phyloP scores from a whole-genome alignment of 768 basidiomycete genomes.

The Galerina marginata region DNA sequence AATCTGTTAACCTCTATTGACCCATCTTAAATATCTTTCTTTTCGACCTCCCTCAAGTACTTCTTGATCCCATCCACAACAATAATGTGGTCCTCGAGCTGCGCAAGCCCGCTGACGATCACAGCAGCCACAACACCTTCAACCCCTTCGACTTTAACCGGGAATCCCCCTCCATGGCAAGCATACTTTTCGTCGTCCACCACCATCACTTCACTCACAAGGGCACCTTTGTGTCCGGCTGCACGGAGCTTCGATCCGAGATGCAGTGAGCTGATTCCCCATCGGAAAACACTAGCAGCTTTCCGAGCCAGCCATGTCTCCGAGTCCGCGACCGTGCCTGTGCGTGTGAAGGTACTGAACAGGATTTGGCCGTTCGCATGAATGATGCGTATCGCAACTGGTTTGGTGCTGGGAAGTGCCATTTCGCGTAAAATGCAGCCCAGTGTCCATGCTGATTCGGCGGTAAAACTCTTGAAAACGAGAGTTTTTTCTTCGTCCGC shows the following conservation, averaged over 20 bases:
- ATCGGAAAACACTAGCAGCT: conserved; percentile 5
- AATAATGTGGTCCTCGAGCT: not conserved
- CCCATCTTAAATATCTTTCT: not conserved
- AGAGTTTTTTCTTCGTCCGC: conserved; percentile 1
- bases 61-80: conserved; percentile 3
- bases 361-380: conserved; percentile 5
- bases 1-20: not conserved
- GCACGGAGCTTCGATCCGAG: conserved; percentile 2
- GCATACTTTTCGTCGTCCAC: conserved; percentile 4
- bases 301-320: conserved; percentile 7
- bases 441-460: not conserved
- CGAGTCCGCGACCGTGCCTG: not conserved
- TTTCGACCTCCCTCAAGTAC: conserved; percentile 1
- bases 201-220: not conserved
- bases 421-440: not conserved
- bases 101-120: conserved; percentile 1
- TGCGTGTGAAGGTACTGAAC: conserved; percentile 4
- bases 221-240: not conserved
- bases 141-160: not conserved
- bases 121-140: conserved; percentile 4
- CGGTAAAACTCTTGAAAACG: not conserved
- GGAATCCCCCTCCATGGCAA: conserved; percentile 5
- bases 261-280: conserved; percentile 4
- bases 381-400: conserved; percentile 5
- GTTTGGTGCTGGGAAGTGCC: not conserved